A percentile compares a stretch with the other conserved stretches of the same genome.
Conservation (phyloP, 1,139 yeast species). For the Groenewaldozyma sp. region DNA sequence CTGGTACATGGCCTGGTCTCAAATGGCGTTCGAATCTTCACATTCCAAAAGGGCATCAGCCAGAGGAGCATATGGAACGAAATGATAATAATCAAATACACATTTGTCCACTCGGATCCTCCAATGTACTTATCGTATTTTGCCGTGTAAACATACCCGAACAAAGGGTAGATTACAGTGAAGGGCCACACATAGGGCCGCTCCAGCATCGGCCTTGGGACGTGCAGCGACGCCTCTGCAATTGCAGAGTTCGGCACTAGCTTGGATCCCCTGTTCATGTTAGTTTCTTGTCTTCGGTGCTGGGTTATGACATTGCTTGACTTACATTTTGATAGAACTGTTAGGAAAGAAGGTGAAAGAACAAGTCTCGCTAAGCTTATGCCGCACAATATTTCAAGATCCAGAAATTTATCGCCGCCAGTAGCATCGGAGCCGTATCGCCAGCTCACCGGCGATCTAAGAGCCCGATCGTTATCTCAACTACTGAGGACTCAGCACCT, state of each 20-base stretch:
- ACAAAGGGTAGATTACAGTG: slow-evolving; percentile 60
- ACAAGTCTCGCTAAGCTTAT: too few relatives aligned
- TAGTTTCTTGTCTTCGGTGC: slow-evolving; percentile 21
- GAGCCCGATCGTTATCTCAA: too few relatives aligned
- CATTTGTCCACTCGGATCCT: slow-evolving; percentile 79
- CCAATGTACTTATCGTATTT: slow-evolving; percentile 75
- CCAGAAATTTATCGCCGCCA: too few relatives aligned
- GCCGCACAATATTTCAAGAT: too few relatives aligned
- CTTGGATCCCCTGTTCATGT: slow-evolving; percentile 3
- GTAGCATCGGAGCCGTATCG: too few relatives aligned
- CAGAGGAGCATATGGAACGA: slow-evolving; percentile 68
- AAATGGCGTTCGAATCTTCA: slow-evolving; percentile 60
- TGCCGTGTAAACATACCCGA: slow-evolving; percentile 52
- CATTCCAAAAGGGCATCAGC: slow-evolving; percentile 95
- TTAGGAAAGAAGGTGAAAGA: background rate
- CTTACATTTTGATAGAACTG: background rate
- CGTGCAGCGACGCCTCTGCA: slow-evolving; percentile 59
- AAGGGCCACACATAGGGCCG: slow-evolving; percentile 83
- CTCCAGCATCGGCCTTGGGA: slow-evolving; percentile 48
- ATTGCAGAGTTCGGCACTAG: slow-evolving; percentile 45
- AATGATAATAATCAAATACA: slow-evolving; percentile 63
- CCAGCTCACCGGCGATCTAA: too few relatives aligned
- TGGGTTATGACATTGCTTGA: slow-evolving; percentile 9
- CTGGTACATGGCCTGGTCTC: slow-evolving; percentile 46
- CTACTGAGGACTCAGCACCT: too few relatives aligned